A percentile compares a stretch with the other conserved stretches of the same genome.
These are phyloP conservation scores for Sporisorium iseilematis-ciliati DNA, from an alignment of 1,284 basidiomycete genomes.

Conservation along the genomic window DNA sequence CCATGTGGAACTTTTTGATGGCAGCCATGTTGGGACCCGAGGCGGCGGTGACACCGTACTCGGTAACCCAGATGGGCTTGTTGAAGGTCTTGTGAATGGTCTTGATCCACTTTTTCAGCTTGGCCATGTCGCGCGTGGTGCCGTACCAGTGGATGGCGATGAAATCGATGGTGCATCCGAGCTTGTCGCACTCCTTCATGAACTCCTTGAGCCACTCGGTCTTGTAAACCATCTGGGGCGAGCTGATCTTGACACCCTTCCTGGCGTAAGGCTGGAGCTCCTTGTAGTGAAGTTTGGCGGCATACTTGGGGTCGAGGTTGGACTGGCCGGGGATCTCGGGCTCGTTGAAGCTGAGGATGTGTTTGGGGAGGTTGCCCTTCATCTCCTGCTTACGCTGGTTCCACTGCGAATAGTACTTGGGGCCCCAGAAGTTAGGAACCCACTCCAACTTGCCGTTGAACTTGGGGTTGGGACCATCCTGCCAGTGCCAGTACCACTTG, in stretches of 20 bases:
- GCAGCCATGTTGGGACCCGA: constrained; percentile 52
- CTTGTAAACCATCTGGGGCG: constrained; percentile 68
- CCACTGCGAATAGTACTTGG: constrained; percentile 57
- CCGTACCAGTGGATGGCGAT: constrained; percentile 70
- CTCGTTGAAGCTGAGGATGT: constrained; percentile 66
- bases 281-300: constrained; percentile 59
- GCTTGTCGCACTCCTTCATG: constrained; percentile 59
- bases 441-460: constrained; percentile 52
- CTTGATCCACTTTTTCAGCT: constrained; percentile 59
- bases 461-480: constrained; percentile 51
- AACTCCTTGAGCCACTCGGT: constrained; percentile 62
- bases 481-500: constrained; percentile 67
- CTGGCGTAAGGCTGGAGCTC: constrained; percentile 64
- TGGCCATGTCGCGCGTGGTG: constrained; percentile 51
- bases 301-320: constrained; percentile 57
- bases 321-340: constrained; percentile 63
- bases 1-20: constrained; percentile 58
- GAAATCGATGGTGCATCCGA: constrained; percentile 63
- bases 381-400: constrained; percentile 58
- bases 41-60: constrained; percentile 64
- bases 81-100: constrained; percentile 56
- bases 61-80: constrained; percentile 67
- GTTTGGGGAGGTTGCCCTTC: constrained; percentile 42
- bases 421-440: constrained; percentile 66
- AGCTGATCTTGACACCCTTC: constrained; percentile 64